Evolutionary conservation across 2,329 filamentous ascomycete species (phyloP).

Genomic region (Ascochyta clinopodiicola): DNA sequence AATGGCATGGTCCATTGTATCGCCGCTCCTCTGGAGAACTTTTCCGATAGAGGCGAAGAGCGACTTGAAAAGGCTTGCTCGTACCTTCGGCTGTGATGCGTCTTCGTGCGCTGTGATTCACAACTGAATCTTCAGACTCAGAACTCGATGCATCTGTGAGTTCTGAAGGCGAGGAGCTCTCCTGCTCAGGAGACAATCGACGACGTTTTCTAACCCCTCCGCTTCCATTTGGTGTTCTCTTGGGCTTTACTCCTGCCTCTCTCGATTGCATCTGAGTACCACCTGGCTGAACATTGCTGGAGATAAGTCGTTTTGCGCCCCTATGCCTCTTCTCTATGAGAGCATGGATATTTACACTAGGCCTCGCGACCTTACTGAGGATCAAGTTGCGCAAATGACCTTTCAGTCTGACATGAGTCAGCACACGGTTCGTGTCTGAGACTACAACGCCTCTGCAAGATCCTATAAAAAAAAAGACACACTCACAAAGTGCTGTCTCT

Average conservation of each 20-base stretch:
- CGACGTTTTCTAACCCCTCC: background rate
- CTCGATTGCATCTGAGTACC: no score
- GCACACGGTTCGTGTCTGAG: background rate
- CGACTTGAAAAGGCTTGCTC: constrained; percentile 1
- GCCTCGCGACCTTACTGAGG: background rate
- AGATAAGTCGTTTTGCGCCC: background rate
- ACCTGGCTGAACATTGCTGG: background rate
- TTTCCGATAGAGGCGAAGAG: constrained; percentile 16
- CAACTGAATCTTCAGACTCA: background rate
- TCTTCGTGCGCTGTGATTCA: background rate
- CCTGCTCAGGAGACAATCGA: background rate
- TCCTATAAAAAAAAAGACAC: background rate
- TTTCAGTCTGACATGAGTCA: background rate
- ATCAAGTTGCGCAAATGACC: background rate
- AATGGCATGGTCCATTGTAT: background rate
- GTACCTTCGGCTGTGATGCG: background rate
- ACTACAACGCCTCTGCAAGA: no score
- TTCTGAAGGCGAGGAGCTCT: background rate
- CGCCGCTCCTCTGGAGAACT: background rate
- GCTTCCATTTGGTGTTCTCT: background rate
- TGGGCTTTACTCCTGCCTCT: background rate
- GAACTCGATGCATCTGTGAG: background rate
- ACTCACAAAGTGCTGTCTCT: background rate
- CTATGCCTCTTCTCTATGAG: constrained; percentile 4
- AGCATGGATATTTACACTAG: background rate